Conservation (phyloP, 1,284 basidiomycete species). For the Fistulinella staudtii region DNA sequence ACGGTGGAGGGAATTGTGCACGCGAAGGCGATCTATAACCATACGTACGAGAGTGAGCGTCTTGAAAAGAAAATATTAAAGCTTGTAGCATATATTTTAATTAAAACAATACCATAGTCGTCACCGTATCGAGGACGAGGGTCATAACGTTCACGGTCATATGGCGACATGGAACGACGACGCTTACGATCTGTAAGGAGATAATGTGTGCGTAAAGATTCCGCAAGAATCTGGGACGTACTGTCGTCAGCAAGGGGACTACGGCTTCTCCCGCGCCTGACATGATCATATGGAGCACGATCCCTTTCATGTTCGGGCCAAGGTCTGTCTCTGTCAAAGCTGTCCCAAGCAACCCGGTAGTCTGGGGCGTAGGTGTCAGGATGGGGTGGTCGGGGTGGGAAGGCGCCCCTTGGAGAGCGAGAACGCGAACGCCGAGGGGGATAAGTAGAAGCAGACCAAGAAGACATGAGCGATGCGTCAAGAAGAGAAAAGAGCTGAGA, state of each 20-base stretch:
- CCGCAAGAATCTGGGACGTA: conserved; percentile 33
- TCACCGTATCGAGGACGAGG: conserved; percentile 76
- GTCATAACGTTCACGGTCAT: conserved; percentile 72
- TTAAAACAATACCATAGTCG: conserved; percentile 57
- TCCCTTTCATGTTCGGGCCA: conserved; percentile 67
- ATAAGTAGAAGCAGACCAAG: conserved; percentile 63
- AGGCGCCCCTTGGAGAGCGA: conserved; percentile 61
- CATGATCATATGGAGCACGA: conserved; percentile 53
- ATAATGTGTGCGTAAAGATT: not conserved
- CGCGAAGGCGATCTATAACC: conserved; percentile 63
- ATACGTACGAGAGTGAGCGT: conserved; percentile 61
- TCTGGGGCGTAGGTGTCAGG: conserved; percentile 56
- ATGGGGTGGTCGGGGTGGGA: conserved; percentile 52
- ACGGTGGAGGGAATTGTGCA: conserved; percentile 41
- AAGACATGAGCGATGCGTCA: conserved; percentile 58
- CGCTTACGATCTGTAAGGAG: conserved; percentile 63
- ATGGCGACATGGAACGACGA: conserved; percentile 82
- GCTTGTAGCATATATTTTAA: conserved; percentile 2
- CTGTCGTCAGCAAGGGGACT: conserved; percentile 72
- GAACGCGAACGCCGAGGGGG: conserved; percentile 76
- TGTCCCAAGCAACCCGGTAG: conserved; percentile 61
- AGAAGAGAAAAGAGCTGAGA: conserved; percentile 57
- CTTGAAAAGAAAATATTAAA: conserved; percentile 34
- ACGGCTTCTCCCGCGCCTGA: conserved; percentile 66
- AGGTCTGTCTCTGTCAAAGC: conserved; percentile 65